Base-by-base conservation (phyloP, 768 basidiomycete species). In the Lepiota subincarnata region DNA sequence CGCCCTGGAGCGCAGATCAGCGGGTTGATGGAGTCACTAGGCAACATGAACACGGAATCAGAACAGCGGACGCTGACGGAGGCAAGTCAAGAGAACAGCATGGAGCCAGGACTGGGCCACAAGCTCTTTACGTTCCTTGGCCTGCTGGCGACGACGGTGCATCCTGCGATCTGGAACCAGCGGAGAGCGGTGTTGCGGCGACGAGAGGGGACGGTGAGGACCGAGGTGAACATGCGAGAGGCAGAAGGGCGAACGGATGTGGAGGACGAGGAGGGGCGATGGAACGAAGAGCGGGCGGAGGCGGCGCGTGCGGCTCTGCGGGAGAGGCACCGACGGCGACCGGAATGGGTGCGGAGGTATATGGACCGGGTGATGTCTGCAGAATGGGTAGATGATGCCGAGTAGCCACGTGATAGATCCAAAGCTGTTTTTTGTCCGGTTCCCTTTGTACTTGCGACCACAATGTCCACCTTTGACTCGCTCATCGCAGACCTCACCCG, bases 401-500 rank as follows among this genome's bases (percentile, higher is more conserved):
- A 80, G 58, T 75, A 61, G 73, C 50, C 57, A 49, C 60, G 53
- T 57, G 55, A 40, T 55, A 57, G 34, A 49, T 51, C 44, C 50
- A 52, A 31, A 22, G 28, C 31, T 36, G 39, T 10, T 39, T 41
- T 26, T 41, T 8, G 43, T 22, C 6, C 18, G 12, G 19, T 16
- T 36, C 20, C n/a, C 18, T 34, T 56, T 50, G 49, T 50, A 51
- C 34, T 51, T 53, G 34, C 43, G 31, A 42, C 41, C 19, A 31
- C 44, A 26, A 79, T 80, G 78, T 87, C 91, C 43, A 88, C 90
- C 19, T 95, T 92, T 67, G 86, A 92, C 59, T 72, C 75, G 38
- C 87, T 98, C 58, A 76, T 97, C 58, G 78, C 75, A 52, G 93
- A 98, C 66, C 78, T 98, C 50, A 86, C 89, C 59, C 84, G 91